A percentile compares a stretch with the other conserved stretches of the same genome.
phyloP scores from a whole-genome alignment of 2,329 filamentous ascomycete species.

The Neurospora crassa region DNA sequence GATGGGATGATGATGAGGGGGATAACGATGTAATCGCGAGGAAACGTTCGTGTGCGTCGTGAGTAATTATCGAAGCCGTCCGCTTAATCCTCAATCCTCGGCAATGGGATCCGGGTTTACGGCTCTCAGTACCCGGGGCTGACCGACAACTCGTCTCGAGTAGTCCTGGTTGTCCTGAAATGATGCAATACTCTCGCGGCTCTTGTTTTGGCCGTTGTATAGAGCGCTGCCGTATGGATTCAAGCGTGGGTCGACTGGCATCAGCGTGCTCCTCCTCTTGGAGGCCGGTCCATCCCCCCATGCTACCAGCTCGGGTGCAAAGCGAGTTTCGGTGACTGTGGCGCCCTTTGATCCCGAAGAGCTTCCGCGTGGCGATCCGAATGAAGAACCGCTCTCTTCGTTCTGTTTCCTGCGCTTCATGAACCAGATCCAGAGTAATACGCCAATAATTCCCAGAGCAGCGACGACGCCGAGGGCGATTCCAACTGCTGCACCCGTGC shows the following conservation, averaged over 20 bases:
- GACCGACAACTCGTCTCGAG: constrained; percentile 47
- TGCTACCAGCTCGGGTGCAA: constrained; percentile 2
- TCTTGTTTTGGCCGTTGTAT: constrained; percentile 45
- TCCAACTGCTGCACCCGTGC: constrained; percentile 39
- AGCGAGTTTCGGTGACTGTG: constrained; percentile 25
- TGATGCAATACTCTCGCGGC: constrained; percentile 54
- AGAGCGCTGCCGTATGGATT: constrained; percentile 50
- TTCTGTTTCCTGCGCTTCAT: constrained; percentile 32
- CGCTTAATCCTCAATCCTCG: constrained; percentile 22
- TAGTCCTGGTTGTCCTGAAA: constrained; percentile 58
- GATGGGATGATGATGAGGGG: constrained; percentile 23
- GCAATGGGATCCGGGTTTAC: constrained; percentile 48
- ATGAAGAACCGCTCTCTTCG: constrained; percentile 32
- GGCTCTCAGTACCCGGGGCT: constrained; percentile 46
- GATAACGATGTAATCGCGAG: constrained; percentile 12
- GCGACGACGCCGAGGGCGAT: constrained; percentile 42
- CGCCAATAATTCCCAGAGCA: constrained; percentile 30
- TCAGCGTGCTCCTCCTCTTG: constrained; percentile 39
- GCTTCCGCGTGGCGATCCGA: constrained; percentile 37
- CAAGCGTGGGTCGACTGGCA: constrained; percentile 54
- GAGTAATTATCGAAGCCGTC: neutral
- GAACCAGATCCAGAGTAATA: constrained; percentile 28
- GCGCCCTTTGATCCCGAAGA: constrained; percentile 36
- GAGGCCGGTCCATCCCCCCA: constrained; percentile 30
- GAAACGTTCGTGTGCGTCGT: constrained; percentile 9